Conservation (phyloP, 306 rosid genomes). For the Castanospermum australe region DNA sequence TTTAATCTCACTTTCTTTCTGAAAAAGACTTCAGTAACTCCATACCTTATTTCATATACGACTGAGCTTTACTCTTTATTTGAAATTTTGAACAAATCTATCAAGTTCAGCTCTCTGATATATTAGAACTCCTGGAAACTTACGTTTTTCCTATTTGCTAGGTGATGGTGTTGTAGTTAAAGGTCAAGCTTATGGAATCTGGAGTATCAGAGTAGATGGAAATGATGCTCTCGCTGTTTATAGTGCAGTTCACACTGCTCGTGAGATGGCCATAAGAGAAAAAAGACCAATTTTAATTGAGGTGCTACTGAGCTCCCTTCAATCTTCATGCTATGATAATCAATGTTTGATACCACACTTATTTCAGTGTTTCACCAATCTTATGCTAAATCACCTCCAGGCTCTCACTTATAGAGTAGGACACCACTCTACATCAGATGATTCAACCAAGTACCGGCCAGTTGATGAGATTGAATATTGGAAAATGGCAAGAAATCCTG, state of each 20-base stretch:
- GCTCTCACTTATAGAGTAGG: slow-evolving; percentile 78
- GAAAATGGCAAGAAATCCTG: slow-evolving; percentile 60
- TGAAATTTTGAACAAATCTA: background rate
- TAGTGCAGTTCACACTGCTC: slow-evolving; percentile 57
- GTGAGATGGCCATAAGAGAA: slow-evolving; percentile 58
- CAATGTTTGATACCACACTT: background rate
- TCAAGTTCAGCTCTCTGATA: background rate
- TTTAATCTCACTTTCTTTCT: background rate
- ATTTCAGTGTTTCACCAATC: slow-evolving; percentile 13
- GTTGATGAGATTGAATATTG: slow-evolving; percentile 62
- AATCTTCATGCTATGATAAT: slow-evolving; percentile 4
- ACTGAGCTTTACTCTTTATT: background rate
- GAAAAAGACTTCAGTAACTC: background rate
- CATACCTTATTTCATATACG: background rate
- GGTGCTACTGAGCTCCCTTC: slow-evolving; percentile 35
- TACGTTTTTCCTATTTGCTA: slow-evolving; percentile 25
- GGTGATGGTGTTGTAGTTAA: slow-evolving; percentile 80
- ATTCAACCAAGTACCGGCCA: slow-evolving; percentile 68
- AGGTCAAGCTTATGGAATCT: slow-evolving; percentile 68
- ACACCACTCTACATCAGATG: slow-evolving; percentile 83
- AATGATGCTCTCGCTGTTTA: slow-evolving; percentile 77
- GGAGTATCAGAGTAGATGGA: slow-evolving; percentile 72
- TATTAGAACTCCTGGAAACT: background rate
- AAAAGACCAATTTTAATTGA: slow-evolving; percentile 65
- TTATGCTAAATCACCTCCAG: slow-evolving; percentile 35